phyloP scores from a whole-genome alignment of 2,329 filamentous ascomycete species.

The Monosporascus sp. region DNA sequence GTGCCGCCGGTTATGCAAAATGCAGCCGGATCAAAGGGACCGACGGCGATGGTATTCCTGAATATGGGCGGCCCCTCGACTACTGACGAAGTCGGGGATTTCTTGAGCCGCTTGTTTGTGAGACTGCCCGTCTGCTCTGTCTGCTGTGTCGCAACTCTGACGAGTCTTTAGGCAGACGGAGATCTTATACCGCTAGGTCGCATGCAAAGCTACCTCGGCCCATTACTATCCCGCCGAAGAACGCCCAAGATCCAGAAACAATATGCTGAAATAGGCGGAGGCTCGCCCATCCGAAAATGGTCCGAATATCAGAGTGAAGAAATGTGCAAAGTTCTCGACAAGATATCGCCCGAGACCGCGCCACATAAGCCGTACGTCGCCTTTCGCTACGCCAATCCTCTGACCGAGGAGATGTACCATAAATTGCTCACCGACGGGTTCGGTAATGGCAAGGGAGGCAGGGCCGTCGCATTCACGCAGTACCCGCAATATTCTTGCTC shows the following conservation, averaged over 20 bases:
- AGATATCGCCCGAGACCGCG: slow-evolving; percentile 84
- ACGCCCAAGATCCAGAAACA: slow-evolving; percentile 97
- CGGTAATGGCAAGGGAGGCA: slow-evolving; percentile 79
- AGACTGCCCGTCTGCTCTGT: slow-evolving; percentile 23
- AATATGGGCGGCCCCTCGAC: slow-evolving; percentile 98
- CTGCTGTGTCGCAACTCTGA: slow-evolving; percentile 9
- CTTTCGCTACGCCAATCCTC: slow-evolving; percentile 87
- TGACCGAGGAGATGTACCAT: slow-evolving; percentile 92
- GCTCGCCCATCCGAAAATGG: slow-evolving; percentile 98
- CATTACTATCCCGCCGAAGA: slow-evolving; percentile 75
- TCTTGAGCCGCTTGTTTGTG: slow-evolving; percentile 89
- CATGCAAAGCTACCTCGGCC: slow-evolving; percentile 84
- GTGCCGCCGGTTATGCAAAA: slow-evolving; percentile 77
- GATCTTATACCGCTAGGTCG: slow-evolving; percentile 95
- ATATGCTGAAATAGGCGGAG: slow-evolving; percentile 90
- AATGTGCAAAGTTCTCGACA: slow-evolving; percentile 96
- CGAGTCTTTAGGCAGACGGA: slow-evolving; percentile 63
- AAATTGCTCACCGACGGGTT: slow-evolving; percentile 83
- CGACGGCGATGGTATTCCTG: slow-evolving; percentile 96
- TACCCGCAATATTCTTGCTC: slow-evolving; percentile 99
- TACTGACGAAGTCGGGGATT: slow-evolving; percentile 80
- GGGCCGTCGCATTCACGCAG: slow-evolving; percentile 95
- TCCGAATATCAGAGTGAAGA: slow-evolving; percentile 88
- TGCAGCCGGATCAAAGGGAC: slow-evolving; percentile 64
- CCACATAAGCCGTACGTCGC: slow-evolving; percentile 97